These are phyloP conservation scores for Plectosphaerella sp. DNA, from an alignment of 2,329 filamentous ascomycete genomes.

Conservation along the genomic window DNA sequence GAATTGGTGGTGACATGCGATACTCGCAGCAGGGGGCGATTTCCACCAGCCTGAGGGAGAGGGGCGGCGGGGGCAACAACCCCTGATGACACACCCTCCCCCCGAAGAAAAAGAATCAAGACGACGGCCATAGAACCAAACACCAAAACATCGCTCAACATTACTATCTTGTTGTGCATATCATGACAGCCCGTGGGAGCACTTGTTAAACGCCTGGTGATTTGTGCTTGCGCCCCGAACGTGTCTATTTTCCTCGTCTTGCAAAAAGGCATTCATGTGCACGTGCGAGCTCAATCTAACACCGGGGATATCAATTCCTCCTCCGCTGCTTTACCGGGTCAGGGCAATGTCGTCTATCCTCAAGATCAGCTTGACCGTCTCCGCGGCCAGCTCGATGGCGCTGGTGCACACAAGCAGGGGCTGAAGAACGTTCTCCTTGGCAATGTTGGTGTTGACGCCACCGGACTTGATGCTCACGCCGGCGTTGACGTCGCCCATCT, in stretches of 20 bases:
- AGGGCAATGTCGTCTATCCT: constrained; percentile 64
- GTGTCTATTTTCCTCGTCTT: constrained; percentile 1
- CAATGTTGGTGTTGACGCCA: constrained; percentile 94
- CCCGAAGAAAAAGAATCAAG: no score
- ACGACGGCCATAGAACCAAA: no score
- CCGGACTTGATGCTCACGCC: constrained; percentile 98
- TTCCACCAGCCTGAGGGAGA: no score
- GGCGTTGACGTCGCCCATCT: constrained; percentile 90
- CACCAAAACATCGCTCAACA: no score
- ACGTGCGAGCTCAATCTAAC: not conserved
- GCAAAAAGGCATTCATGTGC: not conserved
- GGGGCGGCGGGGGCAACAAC: no score
- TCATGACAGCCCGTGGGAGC: no score
- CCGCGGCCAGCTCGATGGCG: constrained; percentile 91
- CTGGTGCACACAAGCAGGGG: constrained; percentile 95
- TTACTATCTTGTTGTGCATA: no score
- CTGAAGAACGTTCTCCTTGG: constrained; percentile 94
- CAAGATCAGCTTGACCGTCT: constrained; percentile 94
- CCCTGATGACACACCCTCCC: no score
- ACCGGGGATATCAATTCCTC: not conserved
- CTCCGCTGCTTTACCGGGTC: constrained; percentile 45
- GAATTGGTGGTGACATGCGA: no score
- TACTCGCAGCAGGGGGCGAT: no score
- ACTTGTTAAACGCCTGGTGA: no score
- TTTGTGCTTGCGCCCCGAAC: not conserved